phyloP scores from a whole-genome alignment of 2,329 filamentous ascomycete species.

The Colletotrichum liriopes region DNA sequence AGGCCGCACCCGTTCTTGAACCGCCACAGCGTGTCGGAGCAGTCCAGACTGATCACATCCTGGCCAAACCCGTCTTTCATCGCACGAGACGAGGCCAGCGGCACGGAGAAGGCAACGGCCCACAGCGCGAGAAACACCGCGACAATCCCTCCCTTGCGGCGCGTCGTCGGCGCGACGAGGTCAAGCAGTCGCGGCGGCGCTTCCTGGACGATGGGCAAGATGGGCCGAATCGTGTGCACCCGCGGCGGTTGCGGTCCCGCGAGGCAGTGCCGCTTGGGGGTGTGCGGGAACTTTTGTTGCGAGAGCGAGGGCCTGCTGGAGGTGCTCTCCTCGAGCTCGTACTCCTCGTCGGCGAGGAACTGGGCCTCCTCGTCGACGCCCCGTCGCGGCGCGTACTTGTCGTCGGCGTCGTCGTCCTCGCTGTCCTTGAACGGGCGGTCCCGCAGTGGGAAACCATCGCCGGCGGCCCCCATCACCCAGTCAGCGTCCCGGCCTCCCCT shows the following conservation, averaged over 20 bases:
- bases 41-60: constrained; percentile 30
- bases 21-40: constrained; percentile 30
- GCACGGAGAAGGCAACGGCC: constrained; percentile 27
- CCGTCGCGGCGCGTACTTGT: constrained; percentile 10
- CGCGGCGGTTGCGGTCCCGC: constrained; percentile 35
- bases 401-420: constrained; percentile 19
- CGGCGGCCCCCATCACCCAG: constrained; percentile 27
- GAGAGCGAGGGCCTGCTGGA: constrained; percentile 30
- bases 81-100: constrained; percentile 29
- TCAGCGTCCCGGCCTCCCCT: not conserved
- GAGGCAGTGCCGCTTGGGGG: constrained; percentile 32
- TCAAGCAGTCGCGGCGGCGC: constrained; percentile 29
- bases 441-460: constrained; percentile 22
- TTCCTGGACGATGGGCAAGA: constrained; percentile 29
- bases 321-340: constrained; percentile 33
- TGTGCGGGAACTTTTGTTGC: constrained; percentile 36
- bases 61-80: constrained; percentile 17
- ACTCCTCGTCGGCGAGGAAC: constrained; percentile 27
- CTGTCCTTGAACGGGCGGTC: constrained; percentile 37
- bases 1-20: constrained; percentile 70
- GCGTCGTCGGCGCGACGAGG: constrained; percentile 30
- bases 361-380: constrained; percentile 35
- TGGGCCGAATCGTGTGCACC: constrained; percentile 26
- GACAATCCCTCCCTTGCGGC: constrained; percentile 29
- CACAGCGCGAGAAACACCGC: constrained; percentile 31